These are phyloP conservation scores for Pythium graminicola DNA, from an alignment of 352 stramenopile genomes.

Conservation along the genomic window DNA sequence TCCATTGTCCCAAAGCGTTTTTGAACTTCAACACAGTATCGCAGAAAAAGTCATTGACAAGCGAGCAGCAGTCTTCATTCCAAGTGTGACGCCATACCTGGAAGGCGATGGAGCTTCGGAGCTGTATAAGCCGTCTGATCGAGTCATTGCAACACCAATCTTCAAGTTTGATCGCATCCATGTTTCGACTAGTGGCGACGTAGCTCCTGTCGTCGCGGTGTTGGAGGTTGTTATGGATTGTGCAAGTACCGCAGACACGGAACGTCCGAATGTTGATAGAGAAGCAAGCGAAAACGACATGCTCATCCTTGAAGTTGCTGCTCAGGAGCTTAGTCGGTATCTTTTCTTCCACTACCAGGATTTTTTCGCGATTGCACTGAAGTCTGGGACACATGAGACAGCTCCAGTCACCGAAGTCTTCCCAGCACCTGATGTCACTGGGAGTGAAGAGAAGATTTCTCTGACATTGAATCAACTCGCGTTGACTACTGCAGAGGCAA, in stretches of 20 bases:
- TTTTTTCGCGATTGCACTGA: constrained; percentile 44
- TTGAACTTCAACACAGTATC: constrained; percentile 30
- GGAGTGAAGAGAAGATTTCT: constrained; percentile 2
- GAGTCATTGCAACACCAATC: constrained; percentile 36
- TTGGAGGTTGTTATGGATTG: constrained; percentile 53
- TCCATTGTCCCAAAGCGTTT: constrained; percentile 31
- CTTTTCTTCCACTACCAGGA: constrained; percentile 68
- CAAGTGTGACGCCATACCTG: constrained; percentile 5
- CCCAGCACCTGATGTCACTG: constrained; percentile 8
- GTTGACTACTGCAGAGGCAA: neutral
- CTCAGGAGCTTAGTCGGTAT: constrained; percentile 59
- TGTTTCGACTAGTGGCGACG: constrained; percentile 21
- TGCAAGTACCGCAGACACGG: neutral
- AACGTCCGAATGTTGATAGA: neutral
- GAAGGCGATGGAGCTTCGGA: neutral
- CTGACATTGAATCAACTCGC: constrained; percentile 8
- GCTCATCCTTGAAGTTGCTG: constrained; percentile 58
- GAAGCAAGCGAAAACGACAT: constrained; percentile 42
- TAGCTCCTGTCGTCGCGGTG: constrained; percentile 42
- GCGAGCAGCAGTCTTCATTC: constrained; percentile 22
- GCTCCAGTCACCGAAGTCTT: constrained; percentile 12
- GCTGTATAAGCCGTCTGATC: constrained; percentile 22
- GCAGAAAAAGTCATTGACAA: constrained; percentile 31
- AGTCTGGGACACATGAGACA: neutral
- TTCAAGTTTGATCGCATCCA: constrained; percentile 37